Evolutionary conservation across 192 early-diverging fungal genomes (phyloP), one percentile per base, ranked within the genome.

Genomic region (Podochytrium sp.): DNA sequence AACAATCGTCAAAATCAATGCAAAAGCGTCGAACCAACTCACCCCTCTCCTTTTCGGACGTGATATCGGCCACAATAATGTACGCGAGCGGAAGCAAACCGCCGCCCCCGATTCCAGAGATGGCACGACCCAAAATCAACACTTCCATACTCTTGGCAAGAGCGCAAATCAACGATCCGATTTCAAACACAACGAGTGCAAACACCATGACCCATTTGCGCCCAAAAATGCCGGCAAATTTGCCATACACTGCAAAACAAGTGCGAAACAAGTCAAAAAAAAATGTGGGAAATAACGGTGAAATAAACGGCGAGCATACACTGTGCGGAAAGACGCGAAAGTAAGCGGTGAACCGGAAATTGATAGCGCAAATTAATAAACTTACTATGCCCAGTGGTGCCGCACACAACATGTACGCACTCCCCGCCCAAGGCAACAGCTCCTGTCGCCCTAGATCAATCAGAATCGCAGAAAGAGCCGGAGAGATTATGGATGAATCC

Each of bases 61-160:
- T 89, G 59, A 98, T 84, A 71, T 97, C 96, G 2, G 93, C 84
- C 39, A 96, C 86, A 33, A 94, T 90, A 38, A 95, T 89, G 34
- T 94, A 84, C 4, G 92, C 91, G 62, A 91, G 78, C 3, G 86
- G 78, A 72, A 92, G 80, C 27, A 95, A 86, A n/a, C 92, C 94
- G 14, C 90, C 91, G 14, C 91, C 94, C 37, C 94, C 87, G 49
- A 95, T 92, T 1, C 77, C 83, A 6, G 87, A 83, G 41, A 94
- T 80, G 2, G 89, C 83, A 0, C 92, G 92, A 12, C 87, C 86
- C 32, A 94, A 82, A 61, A 96, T 90, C 0, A 90, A 91, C 52
- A 86, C 85, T 58, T 91, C 91, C 18, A 84, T 84, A 32, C 43
- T 56, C 1, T 38, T 66, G 20, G 93, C 87, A 27, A 85, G 75